Conservation (phyloP, 140 eudicot genomes). For the Senecio squalidus region DNA sequence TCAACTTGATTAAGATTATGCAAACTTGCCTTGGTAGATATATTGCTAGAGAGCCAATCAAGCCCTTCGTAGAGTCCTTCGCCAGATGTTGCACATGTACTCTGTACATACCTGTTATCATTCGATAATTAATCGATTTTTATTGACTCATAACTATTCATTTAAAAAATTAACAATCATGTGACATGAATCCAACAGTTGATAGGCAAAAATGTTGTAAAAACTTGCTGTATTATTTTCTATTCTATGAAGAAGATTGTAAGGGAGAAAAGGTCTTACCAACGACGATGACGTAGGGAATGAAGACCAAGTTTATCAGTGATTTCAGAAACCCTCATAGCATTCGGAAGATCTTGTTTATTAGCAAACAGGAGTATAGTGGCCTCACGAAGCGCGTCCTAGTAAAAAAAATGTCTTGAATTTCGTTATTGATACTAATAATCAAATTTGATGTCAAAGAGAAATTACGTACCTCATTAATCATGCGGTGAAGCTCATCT, state of each 20-base stretch:
- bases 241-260: neutral
- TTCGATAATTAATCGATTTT: neutral
- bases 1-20: no score
- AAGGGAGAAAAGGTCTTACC: slow-evolving; percentile 16
- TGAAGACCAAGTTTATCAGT: slow-evolving; percentile 50
- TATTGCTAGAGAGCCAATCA: slow-evolving; percentile 42
- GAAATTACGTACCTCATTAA: slow-evolving; percentile 27
- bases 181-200: no score
- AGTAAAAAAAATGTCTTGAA: neutral
- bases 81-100: slow-evolving; percentile 52
- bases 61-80: slow-evolving; percentile 52
- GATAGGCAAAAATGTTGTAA: no score
- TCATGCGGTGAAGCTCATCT: slow-evolving; percentile 48
- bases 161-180: no score
- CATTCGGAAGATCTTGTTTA: slow-evolving; percentile 55
- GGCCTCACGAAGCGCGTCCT: slow-evolving; percentile 45
- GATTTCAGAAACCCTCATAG: slow-evolving; percentile 46
- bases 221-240: neutral
- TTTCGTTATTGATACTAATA: neutral
- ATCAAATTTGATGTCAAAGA: neutral
- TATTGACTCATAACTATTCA: neutral
- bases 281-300: slow-evolving; percentile 46
- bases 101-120: slow-evolving; percentile 41
- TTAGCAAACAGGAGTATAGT: slow-evolving; percentile 42
- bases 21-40: slow-evolving; percentile 43